Evolutionary conservation across 495 filamentous ascomycete genomes (phyloP), one percentile per base, ranked within the genome.

Genomic region (Neurospora hispaniola): DNA sequence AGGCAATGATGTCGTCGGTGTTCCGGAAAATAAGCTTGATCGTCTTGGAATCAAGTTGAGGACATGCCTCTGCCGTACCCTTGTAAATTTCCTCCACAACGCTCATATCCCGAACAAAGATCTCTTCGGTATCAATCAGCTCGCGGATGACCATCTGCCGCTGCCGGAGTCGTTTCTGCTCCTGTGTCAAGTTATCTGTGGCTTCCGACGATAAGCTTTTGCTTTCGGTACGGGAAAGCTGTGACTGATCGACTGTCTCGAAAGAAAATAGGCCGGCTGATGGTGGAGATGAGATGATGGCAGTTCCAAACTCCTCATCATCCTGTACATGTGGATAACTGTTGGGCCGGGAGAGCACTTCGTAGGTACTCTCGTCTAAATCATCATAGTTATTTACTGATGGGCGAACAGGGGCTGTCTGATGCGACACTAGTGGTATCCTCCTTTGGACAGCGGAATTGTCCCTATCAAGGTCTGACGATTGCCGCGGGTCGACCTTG

Each of bases 1-100:
- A 97, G 18, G 87, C 86, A 72, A 93, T 90, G 75, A 98, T 90
- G 74, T 97, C 89, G 73, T 94, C 91, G 3, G 91, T 93, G 77
- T 98, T 99, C 69, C 91, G 89, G 78, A 99, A 99, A 23, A 99
- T 88, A 18, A 90, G 86, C 79, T 93, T 96, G 73, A 96, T 89
- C 72, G 97, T 96, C 66, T 94, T 91, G 20, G 85, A 79, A 38
- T 91, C 92, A n/a, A 98, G 86, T 70, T 92, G 88, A 23, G 93
- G 87, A 68, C 90, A 91, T 20, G 93, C 90, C 74, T 91, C 91
- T 0, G 93, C 93, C 0, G 96, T 98, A n/a, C 91, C 93, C 80
- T 94, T 96, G 84, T 98, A 99, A 62, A 98, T 97, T 76, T 97
- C 93, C 77, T 96, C 92, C 7, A 96, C 90, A 46, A 99, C 93